phyloP scores from a whole-genome alignment of 495 filamentous ascomycete species.

The Aspergillus carlsbadensis region DNA sequence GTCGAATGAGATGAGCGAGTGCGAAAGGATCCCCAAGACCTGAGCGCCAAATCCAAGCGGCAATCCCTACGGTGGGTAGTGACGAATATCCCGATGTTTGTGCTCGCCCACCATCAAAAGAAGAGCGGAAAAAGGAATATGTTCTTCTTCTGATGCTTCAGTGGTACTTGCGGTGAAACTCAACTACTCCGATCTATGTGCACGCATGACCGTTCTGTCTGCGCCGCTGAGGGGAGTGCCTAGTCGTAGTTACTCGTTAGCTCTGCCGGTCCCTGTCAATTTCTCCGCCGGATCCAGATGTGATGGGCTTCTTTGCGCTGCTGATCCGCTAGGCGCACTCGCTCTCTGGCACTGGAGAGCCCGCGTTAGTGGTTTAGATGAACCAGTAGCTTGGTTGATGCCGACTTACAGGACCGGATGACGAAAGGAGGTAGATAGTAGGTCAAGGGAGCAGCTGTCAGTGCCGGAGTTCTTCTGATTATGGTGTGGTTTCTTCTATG shows the following conservation, averaged over 20 bases:
- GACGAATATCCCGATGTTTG: neutral
- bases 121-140: conserved; percentile 9
- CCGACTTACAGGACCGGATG: neutral
- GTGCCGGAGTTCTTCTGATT: neutral
- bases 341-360: conserved; percentile 8
- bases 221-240: conserved; percentile 34
- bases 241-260: conserved; percentile 21
- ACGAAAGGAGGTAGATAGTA: neutral
- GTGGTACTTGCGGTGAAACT: conserved; percentile 26
- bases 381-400: conserved; percentile 17
- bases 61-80: neutral
- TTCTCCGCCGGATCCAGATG: conserved; percentile 4
- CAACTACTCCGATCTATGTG: conserved; percentile 28
- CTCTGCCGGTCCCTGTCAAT: conserved; percentile 19
- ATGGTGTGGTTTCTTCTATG: neutral
- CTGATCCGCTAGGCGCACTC: neutral
- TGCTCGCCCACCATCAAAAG: neutral
- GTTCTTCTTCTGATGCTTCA: conserved; percentile 11
- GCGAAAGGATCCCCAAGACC: conserved; percentile 4
- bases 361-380: conserved; percentile 11
- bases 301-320: neutral
- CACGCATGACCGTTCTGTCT: conserved; percentile 41
- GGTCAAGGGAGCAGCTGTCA: neutral
- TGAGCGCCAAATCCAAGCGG: conserved; percentile 14
- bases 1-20: conserved; percentile 7